Evolutionary conservation across 345 rosid genomes (phyloP).

Genomic region (Capsella bursapastoris): DNA sequence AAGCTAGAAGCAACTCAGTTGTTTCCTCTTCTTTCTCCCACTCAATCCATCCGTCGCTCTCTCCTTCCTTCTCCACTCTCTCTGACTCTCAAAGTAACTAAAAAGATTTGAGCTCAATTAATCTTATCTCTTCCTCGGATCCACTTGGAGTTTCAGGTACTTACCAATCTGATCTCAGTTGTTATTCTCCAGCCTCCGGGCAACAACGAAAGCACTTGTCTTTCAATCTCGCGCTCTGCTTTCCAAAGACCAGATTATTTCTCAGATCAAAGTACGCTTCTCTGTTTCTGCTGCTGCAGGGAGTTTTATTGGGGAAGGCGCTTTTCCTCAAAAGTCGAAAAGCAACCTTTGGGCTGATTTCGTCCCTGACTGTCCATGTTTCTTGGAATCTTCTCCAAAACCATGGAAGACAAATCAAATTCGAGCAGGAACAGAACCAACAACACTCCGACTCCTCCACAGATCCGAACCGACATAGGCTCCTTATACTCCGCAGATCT

Average conservation of each 20-base stretch:
- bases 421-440: slow-evolving; percentile 38
- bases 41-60: not conserved
- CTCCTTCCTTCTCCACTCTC: slow-evolving; percentile 13
- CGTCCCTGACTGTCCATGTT: slow-evolving; percentile 24
- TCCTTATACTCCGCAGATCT: slow-evolving; percentile 56
- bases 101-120: not conserved
- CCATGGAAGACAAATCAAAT: slow-evolving; percentile 43
- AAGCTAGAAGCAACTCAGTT: slow-evolving; percentile 32
- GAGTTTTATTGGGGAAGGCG: too few relatives aligned
- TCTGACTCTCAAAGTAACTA: not conserved
- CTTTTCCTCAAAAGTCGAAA: too few relatives aligned
- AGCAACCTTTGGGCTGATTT: too few relatives aligned
- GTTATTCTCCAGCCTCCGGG: not conserved
- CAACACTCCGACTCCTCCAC: slow-evolving; percentile 21
- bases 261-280: slow-evolving; percentile 14
- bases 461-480: slow-evolving; percentile 42
- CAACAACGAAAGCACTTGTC: not conserved
- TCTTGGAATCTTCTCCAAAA: slow-evolving; percentile 41
- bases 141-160: slow-evolving; percentile 10
- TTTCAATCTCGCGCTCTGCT: slow-evolving; percentile 12
- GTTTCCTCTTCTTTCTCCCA: slow-evolving; percentile 25
- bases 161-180: not conserved
- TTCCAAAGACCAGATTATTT: not conserved
- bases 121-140: slow-evolving; percentile 29
- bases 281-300: too few relatives aligned